Conservation (phyloP, 148 eudicot genomes). For the Rhododendron williamsianum region DNA sequence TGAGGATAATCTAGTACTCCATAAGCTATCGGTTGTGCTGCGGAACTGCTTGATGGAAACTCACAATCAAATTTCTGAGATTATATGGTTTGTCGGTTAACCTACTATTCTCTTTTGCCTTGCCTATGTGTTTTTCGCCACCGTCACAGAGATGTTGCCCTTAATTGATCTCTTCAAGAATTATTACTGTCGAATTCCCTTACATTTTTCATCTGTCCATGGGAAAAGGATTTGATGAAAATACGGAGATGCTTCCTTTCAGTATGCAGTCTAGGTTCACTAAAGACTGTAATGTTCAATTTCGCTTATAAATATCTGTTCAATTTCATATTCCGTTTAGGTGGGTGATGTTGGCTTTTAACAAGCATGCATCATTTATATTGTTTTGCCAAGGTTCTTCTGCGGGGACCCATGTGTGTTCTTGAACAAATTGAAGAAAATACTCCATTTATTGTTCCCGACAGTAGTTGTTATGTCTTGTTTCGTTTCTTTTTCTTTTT, state of each 20-base stretch:
- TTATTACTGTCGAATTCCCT: neutral
- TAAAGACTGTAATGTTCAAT: neutral
- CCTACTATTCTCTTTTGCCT: neutral
- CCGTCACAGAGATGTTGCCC: neutral
- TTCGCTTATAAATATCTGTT: neutral
- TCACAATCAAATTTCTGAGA: neutral
- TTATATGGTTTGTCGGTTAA: neutral
- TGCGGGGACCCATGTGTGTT: neutral
- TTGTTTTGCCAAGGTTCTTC: neutral
- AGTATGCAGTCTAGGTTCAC: neutral
- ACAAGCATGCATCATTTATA: neutral
- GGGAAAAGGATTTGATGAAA: neutral
- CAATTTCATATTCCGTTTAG: neutral
- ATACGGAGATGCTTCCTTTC: neutral
- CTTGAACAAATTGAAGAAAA: neutral
- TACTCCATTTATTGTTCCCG: neutral
- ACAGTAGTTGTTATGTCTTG: neutral
- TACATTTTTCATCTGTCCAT: neutral
- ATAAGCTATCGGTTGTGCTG: neutral
- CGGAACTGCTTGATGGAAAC: neutral
- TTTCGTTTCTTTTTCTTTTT: neutral
- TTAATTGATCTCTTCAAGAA: neutral
- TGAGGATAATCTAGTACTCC: neutral
- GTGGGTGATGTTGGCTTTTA: conserved; percentile 2
- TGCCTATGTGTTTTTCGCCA: neutral